Evolutionary conservation across 805 yeast genomes (phyloP).

Genomic region (Scheffersomyces lignosus): DNA sequence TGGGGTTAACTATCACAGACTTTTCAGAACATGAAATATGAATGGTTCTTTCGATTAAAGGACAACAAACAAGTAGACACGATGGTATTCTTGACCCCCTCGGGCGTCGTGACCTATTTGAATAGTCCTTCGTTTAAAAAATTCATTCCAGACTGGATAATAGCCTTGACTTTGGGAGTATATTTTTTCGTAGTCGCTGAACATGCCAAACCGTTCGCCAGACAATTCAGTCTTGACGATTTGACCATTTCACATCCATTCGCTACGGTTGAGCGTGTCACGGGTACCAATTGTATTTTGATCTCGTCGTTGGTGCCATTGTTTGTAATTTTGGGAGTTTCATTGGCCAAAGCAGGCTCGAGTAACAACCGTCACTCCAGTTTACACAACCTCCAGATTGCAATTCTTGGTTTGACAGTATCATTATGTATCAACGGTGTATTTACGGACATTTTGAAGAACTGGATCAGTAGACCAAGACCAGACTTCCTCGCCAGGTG

Average conservation of each 20-base stretch:
- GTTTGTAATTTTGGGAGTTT: constrained; percentile 15
- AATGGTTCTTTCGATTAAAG: no score
- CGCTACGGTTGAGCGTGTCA: constrained; percentile 31
- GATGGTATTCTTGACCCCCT: not conserved
- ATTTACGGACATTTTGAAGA: constrained; percentile 37
- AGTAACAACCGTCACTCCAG: constrained; percentile 4
- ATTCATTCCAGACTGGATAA: constrained; percentile 29
- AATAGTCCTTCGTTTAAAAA: constrained; percentile 7
- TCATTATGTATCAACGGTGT: constrained; percentile 32
- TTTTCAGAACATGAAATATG: no score
- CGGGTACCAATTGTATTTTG: constrained; percentile 27
- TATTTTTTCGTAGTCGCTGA: constrained; percentile 37
- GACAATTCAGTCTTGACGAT: constrained; percentile 35
- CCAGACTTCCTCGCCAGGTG: constrained; percentile 37
- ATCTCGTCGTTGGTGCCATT: constrained; percentile 28
- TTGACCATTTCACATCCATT: constrained; percentile 38
- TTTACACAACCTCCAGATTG: constrained; percentile 28
- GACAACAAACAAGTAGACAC: no score
- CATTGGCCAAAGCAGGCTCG: constrained; percentile 2
- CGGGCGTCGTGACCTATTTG: constrained; percentile 6
- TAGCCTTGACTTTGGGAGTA: constrained; percentile 19
- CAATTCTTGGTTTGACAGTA: constrained; percentile 29
- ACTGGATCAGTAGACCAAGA: constrained; percentile 31
- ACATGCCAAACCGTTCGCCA: constrained; percentile 32
- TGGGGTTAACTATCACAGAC: no score